A percentile compares a stretch with the other conserved stretches of the same genome.
phyloP scores from a whole-genome alignment of 805 yeast species.

The Zygoascus biomembranicola region DNA sequence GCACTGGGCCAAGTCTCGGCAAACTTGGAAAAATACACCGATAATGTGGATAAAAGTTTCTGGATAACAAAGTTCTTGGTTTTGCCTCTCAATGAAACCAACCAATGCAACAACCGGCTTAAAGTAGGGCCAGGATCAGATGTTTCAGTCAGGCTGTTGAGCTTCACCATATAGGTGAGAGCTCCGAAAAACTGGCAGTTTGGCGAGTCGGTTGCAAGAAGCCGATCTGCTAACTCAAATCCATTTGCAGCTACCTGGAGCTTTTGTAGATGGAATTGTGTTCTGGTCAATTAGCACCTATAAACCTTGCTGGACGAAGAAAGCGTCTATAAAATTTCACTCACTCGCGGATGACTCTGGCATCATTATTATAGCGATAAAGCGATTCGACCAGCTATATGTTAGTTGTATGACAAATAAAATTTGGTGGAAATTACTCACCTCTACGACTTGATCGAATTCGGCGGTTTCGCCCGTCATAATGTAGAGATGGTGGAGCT shows the following conservation, averaged over 20 bases:
- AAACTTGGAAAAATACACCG: conserved; percentile 39
- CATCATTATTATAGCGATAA: not conserved
- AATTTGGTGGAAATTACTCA: not conserved
- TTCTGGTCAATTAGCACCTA: conserved; percentile 8
- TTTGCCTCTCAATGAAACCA: conserved; percentile 8
- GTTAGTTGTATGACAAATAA: not conserved
- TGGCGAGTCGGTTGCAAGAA: conserved; percentile 32
- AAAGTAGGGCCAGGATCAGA: not conserved
- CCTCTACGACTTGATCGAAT: not conserved
- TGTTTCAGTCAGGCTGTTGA: conserved; percentile 29
- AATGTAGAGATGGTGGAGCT: not conserved
- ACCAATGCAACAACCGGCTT: conserved; percentile 17
- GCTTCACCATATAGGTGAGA: conserved; percentile 59
- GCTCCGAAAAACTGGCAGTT: conserved; percentile 67
- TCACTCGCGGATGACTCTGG: not conserved
- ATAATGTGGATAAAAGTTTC: conserved; percentile 50
- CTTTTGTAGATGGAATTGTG: conserved; percentile 49
- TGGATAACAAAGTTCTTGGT: conserved; percentile 38
- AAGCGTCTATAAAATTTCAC: not conserved
- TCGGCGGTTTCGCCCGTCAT: not conserved
- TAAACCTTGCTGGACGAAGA: not conserved
- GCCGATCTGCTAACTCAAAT: conserved; percentile 45
- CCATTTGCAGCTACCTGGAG: conserved; percentile 53
- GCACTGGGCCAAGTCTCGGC: conserved; percentile 31
- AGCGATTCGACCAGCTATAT: conserved; percentile 1